Percentiles rank a stretch among this genome's conserved stretches.
Conservation (phyloP, 2,329 filamentous ascomycete species). For the Mollisiaceae sp. region DNA sequence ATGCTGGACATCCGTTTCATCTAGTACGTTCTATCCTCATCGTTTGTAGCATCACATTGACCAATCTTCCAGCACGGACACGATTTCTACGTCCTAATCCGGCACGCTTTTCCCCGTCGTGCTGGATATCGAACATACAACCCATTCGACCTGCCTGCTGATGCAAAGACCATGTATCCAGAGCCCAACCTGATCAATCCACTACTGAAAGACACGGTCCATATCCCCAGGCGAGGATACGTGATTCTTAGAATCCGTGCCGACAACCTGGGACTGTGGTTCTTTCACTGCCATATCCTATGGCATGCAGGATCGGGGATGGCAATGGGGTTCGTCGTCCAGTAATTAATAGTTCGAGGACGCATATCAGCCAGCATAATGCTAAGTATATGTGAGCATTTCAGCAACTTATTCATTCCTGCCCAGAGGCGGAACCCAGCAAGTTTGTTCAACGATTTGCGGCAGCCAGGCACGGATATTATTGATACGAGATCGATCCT, state of each 20-base stretch:
- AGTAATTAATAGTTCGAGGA: neutral
- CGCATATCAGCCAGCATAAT: no score
- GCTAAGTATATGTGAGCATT: no score
- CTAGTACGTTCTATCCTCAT: conserved; percentile 43
- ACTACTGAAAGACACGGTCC: conserved; percentile 44
- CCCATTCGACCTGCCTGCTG: conserved; percentile 38
- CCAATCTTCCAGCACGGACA: conserved; percentile 36
- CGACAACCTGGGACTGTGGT: conserved; percentile 47
- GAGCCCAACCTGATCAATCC: conserved; percentile 55
- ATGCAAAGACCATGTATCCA: neutral
- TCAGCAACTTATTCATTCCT: no score
- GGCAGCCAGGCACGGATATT: no score
- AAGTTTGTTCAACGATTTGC: no score
- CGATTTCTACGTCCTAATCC: conserved; percentile 29
- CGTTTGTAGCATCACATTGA: conserved; percentile 18
- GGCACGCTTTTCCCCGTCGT: neutral
- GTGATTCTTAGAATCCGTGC: conserved; percentile 44
- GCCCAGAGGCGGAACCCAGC: no score
- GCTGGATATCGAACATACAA: conserved; percentile 40
- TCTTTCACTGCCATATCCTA: conserved; percentile 47
- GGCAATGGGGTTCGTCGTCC: conserved; percentile 42
- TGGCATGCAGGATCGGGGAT: conserved; percentile 47
- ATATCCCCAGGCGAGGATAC: conserved; percentile 45
- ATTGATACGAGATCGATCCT: no score
- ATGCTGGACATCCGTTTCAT: conserved; percentile 56